Conservation (phyloP, 2,329 filamentous ascomycete species). For the Neoascochyta sp. region DNA sequence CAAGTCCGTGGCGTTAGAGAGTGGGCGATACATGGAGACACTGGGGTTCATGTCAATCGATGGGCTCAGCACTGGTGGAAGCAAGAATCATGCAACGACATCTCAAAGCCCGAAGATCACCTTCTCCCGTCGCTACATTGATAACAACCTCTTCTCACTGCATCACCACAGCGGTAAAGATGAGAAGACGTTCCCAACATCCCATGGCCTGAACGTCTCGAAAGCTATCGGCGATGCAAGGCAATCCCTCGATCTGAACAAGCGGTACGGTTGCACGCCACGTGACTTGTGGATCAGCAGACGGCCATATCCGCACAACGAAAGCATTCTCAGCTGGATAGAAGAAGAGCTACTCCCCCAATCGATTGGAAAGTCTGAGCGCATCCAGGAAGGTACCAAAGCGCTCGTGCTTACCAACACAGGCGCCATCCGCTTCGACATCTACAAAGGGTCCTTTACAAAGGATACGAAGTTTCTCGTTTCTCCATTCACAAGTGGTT, state of each 20-base stretch:
- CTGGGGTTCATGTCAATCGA: conserved; percentile 89
- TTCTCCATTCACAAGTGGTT: conserved; percentile 79
- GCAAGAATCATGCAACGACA: conserved; percentile 18
- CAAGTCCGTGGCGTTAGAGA: conserved; percentile 74
- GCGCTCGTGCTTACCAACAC: conserved; percentile 79
- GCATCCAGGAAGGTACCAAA: conserved; percentile 52
- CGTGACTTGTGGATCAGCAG: conserved; percentile 77
- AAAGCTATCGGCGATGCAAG: conserved; percentile 66
- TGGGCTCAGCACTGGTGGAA: conserved; percentile 52
- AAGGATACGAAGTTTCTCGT: conserved; percentile 81
- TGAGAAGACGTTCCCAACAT: conserved; percentile 68
- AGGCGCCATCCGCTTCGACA: conserved; percentile 88
- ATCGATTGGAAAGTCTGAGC: conserved; percentile 49
- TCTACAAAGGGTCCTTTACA: conserved; percentile 89
- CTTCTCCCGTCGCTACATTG: conserved; percentile 81
- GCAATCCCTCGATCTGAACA: conserved; percentile 66
- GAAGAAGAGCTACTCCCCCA: conserved; percentile 70
- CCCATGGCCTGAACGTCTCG: conserved; percentile 69
- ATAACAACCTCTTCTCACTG: conserved; percentile 85
- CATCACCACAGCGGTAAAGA: conserved; percentile 76
- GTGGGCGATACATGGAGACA: conserved; percentile 90
- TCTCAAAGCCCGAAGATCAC: conserved; percentile 41
- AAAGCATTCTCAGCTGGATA: conserved; percentile 81
- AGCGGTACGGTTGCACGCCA: conserved; percentile 78
- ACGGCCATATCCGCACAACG: conserved; percentile 65